phyloP scores from a whole-genome alignment of 768 basidiomycete species.

The Pleurotus djamor region DNA sequence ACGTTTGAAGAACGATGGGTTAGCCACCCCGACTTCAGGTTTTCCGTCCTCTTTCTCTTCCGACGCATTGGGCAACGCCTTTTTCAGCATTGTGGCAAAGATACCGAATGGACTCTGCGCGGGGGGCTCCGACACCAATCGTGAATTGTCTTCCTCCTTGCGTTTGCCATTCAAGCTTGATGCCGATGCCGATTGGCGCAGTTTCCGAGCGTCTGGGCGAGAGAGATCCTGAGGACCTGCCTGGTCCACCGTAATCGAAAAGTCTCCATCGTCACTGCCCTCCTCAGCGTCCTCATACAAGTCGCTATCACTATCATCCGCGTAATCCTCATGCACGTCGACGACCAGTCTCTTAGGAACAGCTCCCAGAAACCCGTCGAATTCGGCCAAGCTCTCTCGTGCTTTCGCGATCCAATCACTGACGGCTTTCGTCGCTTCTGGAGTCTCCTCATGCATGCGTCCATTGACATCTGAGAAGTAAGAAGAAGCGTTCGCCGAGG shows the following conservation, averaged over 20 bases:
- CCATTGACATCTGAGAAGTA: slow-evolving; percentile 23
- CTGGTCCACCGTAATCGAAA: slow-evolving; percentile 41
- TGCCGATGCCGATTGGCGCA: slow-evolving; percentile 31
- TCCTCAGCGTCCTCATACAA: slow-evolving; percentile 43
- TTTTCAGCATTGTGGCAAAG: slow-evolving; percentile 64
- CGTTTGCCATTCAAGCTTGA: slow-evolving; percentile 40
- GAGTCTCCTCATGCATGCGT: slow-evolving; percentile 19
- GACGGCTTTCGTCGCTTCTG: slow-evolving; percentile 53
- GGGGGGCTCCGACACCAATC: neutral
- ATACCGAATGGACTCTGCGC: slow-evolving; percentile 59
- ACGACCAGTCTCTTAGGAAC: slow-evolving; percentile 51
- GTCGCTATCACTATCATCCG: slow-evolving; percentile 38
- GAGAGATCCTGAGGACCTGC: slow-evolving; percentile 13
- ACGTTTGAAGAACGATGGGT: slow-evolving; percentile 67
- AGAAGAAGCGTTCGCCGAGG: slow-evolving; percentile 22
- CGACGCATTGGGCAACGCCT: slow-evolving; percentile 28
- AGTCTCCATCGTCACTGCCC: slow-evolving; percentile 31
- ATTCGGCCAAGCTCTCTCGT: slow-evolving; percentile 63
- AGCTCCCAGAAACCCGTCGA: slow-evolving; percentile 62
- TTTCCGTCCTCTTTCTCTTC: slow-evolving; percentile 20
- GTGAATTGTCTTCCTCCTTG: neutral
- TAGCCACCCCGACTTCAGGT: slow-evolving; percentile 62
- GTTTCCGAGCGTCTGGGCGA: slow-evolving; percentile 4
- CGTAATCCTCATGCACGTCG: slow-evolving; percentile 37
- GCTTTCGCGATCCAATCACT: slow-evolving; percentile 80